Conservation (phyloP, 1,284 basidiomycete genomes). For the Chalciporus sp. region DNA sequence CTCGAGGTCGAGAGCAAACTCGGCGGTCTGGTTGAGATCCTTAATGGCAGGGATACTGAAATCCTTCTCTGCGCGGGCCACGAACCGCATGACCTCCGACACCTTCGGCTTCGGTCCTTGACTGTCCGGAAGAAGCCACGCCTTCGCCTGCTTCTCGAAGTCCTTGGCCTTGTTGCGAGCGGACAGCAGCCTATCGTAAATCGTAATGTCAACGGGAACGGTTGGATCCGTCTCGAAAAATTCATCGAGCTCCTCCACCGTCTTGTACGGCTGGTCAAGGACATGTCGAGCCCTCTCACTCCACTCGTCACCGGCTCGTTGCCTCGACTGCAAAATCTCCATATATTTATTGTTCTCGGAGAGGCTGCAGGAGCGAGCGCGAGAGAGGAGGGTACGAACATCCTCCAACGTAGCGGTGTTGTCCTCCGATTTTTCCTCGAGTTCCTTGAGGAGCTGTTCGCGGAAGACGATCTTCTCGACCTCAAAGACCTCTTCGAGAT, state of each 20-base stretch:
- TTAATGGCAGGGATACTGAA: slow-evolving; percentile 66
- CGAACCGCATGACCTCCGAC: slow-evolving; percentile 65
- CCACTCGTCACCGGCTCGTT: slow-evolving; percentile 69
- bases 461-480: slow-evolving; percentile 78
- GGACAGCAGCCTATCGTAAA: slow-evolving; percentile 61
- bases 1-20: slow-evolving; percentile 75
- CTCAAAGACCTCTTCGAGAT: slow-evolving; percentile 71
- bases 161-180: slow-evolving; percentile 68
- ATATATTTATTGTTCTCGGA: slow-evolving; percentile 61
- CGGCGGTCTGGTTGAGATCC: slow-evolving; percentile 67
- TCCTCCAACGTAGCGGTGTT: slow-evolving; percentile 63
- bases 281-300: slow-evolving; percentile 64
- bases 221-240: slow-evolving; percentile 60
- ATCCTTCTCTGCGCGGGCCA: slow-evolving; percentile 71
- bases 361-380: slow-evolving; percentile 71
- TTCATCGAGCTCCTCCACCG: slow-evolving; percentile 71
- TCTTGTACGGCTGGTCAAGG: slow-evolving; percentile 66
- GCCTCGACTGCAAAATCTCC: slow-evolving; percentile 55
- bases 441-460: slow-evolving; percentile 67
- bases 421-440: slow-evolving; percentile 67
- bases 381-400: slow-evolving; percentile 63
- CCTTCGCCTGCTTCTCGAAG: slow-evolving; percentile 72
- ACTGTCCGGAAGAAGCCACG: slow-evolving; percentile 61
- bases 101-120: slow-evolving; percentile 59
- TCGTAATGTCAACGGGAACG: slow-evolving; percentile 63